Base-by-base conservation (phyloP, 169 alveolate genomes). In the Theileria sp. region DNA sequence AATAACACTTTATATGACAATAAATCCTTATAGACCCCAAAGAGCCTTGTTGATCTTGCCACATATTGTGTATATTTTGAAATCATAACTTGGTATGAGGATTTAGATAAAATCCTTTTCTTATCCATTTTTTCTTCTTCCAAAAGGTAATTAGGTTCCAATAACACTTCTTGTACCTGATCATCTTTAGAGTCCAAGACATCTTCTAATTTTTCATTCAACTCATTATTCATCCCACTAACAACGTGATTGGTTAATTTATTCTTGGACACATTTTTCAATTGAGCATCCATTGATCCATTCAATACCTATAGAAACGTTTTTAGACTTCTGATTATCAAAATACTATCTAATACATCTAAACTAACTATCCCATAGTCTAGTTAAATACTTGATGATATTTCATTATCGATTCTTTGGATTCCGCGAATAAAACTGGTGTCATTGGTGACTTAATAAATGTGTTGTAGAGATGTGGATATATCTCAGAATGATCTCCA, bases 361-460 rank as follows among this genome's bases (percentile, higher is more conserved):
- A 3, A 32, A 32, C 36, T 32, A 56, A 56, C 21, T 56, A 56
- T 56, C 1, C 5, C 1, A 56, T 56, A 19, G 5, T 19, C 1
- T 56, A 56, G 6, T 15, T 26, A 64, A 64, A 1, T 64, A 64
- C 50, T 60, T 25, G 68, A 25, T 60, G 13, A n/a, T n/a, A n/a
- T 25, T 60, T 60, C 10, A 28, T 60, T 60, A 60, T 1, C 0
- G 36, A 60, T 5, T 60, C 68, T 60, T 17, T 73, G 81, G 81
- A 80, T 54, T n/a, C 56, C 61, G 58, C 8, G 70, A 72, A 80
- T 9, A 30, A 5, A 1, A 56, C 36, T 9, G 87, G 81, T 10
- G 87, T 71, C 34, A 80, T 12, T 30, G 87, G 87, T 23, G 87
- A 80, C n/a, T 80, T 28, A 23, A 44, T 54, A 77, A 80, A 56